Evolutionary conservation across 2,329 filamentous ascomycete genomes (phyloP).

Genomic region (Claviceps sp.): DNA sequence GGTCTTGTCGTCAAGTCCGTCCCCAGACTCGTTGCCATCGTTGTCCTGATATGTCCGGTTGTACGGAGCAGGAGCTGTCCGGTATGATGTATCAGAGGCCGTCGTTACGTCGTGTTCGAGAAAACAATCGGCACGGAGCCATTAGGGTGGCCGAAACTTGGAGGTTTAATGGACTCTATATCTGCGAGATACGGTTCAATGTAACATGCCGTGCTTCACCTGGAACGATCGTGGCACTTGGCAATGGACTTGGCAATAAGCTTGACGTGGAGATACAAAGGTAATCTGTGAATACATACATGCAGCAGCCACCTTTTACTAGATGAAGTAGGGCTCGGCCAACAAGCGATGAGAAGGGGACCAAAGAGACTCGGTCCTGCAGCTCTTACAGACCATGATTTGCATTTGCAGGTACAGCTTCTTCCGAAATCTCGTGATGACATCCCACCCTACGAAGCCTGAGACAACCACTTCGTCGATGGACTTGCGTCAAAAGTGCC

Average conservation of each 20-base stretch:
- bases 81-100: background rate
- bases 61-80: background rate
- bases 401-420: background rate
- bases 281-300: background rate
- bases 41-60: background rate
- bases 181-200: background rate
- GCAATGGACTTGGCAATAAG: background rate
- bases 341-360: background rate
- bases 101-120: background rate
- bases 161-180: background rate
- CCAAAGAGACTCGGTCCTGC: background rate
- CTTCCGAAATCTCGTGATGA: background rate
- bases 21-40: background rate
- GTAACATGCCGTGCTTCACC: background rate
- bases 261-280: background rate
- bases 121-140: background rate
- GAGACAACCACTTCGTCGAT: background rate
- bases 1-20: background rate
- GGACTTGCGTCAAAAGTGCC: background rate
- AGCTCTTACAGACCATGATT: background rate
- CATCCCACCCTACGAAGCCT: background rate
- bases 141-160: background rate
- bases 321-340: background rate
- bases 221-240: background rate
- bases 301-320: background rate